These are phyloP conservation scores for Hypoxylon sp. DNA, from an alignment of 2,329 filamentous ascomycete species.

Conservation along the genomic window DNA sequence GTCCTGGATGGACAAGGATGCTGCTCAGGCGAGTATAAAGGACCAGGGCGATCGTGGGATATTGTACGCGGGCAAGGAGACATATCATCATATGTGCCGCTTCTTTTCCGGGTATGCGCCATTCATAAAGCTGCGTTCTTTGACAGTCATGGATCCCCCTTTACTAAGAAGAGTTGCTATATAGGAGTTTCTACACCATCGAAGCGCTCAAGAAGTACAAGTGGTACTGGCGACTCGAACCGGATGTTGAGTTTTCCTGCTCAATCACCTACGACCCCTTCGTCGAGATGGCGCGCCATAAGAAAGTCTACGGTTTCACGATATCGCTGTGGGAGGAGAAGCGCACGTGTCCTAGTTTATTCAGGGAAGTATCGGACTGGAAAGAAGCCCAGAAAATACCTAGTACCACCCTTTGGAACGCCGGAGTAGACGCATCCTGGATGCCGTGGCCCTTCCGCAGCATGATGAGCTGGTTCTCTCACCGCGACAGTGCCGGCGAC, in stretches of 20 bases:
- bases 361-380: conserved; percentile 57
- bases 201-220: conserved; percentile 57
- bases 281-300: conserved; percentile 57
- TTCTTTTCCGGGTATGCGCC: conserved; percentile 57
- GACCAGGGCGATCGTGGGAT: conserved; percentile 52
- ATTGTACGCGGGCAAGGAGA: conserved; percentile 56
- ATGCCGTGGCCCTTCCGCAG: conserved; percentile 56
- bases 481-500: conserved; percentile 56
- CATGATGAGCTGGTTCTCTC: conserved; percentile 52
- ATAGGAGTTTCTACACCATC: conserved; percentile 57
- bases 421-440: conserved; percentile 55
- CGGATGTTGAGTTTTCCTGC: conserved; percentile 59
- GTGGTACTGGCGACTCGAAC: conserved; percentile 62
- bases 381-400: conserved; percentile 54
- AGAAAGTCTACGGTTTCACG: conserved; percentile 59
- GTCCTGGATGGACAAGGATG: conserved; percentile 49
- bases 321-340: conserved; percentile 58
- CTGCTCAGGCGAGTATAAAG: conserved; percentile 51
- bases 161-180: conserved; percentile 20
- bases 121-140: not conserved
- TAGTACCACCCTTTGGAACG: conserved; percentile 56
- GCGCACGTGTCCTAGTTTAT: conserved; percentile 57
- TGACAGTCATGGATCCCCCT: not conserved
- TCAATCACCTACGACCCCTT: conserved; percentile 61
- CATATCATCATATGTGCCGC: conserved; percentile 58